Base-by-base conservation (phyloP, 768 basidiomycete genomes). In the Russula olivacea region DNA sequence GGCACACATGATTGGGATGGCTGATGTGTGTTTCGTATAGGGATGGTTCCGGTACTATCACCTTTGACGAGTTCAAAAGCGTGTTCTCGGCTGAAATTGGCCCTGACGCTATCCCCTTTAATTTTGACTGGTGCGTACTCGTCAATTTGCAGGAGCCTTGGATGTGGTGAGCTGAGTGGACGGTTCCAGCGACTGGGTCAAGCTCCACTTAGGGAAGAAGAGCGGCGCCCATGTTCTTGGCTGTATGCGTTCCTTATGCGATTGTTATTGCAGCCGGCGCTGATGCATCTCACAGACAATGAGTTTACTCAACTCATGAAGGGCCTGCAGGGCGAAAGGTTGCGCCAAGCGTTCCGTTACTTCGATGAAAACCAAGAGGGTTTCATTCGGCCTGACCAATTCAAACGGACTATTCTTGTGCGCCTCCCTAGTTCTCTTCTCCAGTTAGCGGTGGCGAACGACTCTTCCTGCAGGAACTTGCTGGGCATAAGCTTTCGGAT, bases 301-400 rank as follows among this genome's bases (percentile, higher is more conserved):
- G 95, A 98, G 75, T 98, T 98, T 76, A 97, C 94, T 34, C 95
- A 98, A 76, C 78, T 98, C 63, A 97, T 99, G 93, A 98, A 98
- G 76, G 96, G 94, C 48, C 82, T 98, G 60, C 97, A 98, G 77
- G 97, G 95, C 71, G 97, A 99, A 76, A 87, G 97, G 36, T 79
- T 99, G 59, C 89, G 97, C 64, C 97, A 99, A 76, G 89, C 94
- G 28, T 99, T 98, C 80, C 89, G 85, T 76, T 85, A 87, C 75
- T 81, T 98, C 72, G 96, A 98, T 75, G 77, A 80, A 54, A 89
- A 96, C 71, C 84, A 89, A 71, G 91, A 96, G 71, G 97, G 97
- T 50, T 93, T 96, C 76, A 98, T 99, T 75, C 80, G 78, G 67
- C 91, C 95, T 19, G 91, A 93, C 57, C 87, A 98, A 71, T 98